Conservation (phyloP, 1,284 basidiomycete genomes). For the Pseudozyma sp. region DNA sequence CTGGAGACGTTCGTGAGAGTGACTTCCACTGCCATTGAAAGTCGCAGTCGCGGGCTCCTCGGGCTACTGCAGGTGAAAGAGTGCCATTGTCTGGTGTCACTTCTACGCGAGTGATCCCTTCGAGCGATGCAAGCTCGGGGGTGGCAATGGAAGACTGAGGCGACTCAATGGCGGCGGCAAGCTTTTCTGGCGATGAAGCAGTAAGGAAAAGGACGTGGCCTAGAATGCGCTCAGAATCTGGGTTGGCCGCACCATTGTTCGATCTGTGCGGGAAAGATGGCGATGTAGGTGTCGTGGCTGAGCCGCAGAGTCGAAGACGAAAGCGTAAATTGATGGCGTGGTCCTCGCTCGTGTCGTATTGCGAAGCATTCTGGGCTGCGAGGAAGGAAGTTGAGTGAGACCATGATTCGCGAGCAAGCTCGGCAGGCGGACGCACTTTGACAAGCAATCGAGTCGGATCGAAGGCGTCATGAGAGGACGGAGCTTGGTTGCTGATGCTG, state of each 20-base stretch:
- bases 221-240: neutral
- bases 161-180: constrained; percentile 23
- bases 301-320: constrained; percentile 28
- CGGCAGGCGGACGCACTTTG: constrained; percentile 40
- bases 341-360: constrained; percentile 18
- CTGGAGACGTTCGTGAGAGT: constrained; percentile 6
- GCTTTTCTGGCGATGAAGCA: constrained; percentile 23
- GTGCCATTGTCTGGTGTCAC: constrained; percentile 12
- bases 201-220: constrained; percentile 47
- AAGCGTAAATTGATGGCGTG: constrained; percentile 29
- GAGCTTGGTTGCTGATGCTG: neutral
- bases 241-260: neutral
- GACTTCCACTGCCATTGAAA: constrained; percentile 53
- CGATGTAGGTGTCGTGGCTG: constrained; percentile 16
- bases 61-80: constrained; percentile 7
- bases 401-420: constrained; percentile 25
- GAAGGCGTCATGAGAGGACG: constrained; percentile 3
- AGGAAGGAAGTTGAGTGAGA: constrained; percentile 22
- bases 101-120: constrained; percentile 44
- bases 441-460: constrained; percentile 37
- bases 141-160: constrained; percentile 26
- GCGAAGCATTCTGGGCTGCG: constrained; percentile 13
- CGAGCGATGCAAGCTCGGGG: constrained; percentile 34
- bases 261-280: constrained; percentile 4
- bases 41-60: constrained; percentile 44